A percentile compares a stretch with the other conserved stretches of the same genome.
phyloP scores from a whole-genome alignment of 306 rosid genomes.

The Lagenaria siceraria region DNA sequence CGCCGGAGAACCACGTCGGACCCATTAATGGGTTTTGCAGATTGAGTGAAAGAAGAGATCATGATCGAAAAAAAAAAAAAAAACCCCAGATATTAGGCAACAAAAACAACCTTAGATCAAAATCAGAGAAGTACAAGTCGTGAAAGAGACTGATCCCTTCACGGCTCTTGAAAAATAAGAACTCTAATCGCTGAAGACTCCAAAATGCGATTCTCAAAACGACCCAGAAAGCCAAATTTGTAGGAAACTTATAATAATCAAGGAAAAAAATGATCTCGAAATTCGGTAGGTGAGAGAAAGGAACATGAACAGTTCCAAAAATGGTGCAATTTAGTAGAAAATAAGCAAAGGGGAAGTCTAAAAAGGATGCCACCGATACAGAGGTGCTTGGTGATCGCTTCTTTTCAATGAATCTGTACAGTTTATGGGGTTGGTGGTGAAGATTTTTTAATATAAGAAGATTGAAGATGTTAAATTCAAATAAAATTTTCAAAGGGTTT shows the following conservation, averaged over 20 bases:
- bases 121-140: background rate
- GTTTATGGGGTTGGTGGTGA: background rate
- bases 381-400: background rate
- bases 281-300: background rate
- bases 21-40: slow-evolving; percentile 10
- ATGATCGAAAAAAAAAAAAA: slow-evolving; percentile 9
- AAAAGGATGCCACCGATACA: background rate
- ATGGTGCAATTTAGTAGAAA: background rate
- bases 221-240: background rate
- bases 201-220: background rate
- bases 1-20: slow-evolving; percentile 16
- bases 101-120: background rate
- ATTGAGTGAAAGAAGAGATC: slow-evolving; percentile 32
- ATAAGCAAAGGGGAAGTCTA: background rate
- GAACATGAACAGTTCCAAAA: background rate
- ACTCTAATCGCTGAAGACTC: background rate
- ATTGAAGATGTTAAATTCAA: background rate
- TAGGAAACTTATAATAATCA: background rate
- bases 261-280: background rate
- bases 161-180: background rate
- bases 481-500: background rate
- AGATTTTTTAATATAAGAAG: background rate
- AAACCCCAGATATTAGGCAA: background rate
- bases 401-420: background rate
- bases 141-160: background rate